phyloP scores from a whole-genome alignment of 306 rosid genomes.

The Cucumis melo region DNA sequence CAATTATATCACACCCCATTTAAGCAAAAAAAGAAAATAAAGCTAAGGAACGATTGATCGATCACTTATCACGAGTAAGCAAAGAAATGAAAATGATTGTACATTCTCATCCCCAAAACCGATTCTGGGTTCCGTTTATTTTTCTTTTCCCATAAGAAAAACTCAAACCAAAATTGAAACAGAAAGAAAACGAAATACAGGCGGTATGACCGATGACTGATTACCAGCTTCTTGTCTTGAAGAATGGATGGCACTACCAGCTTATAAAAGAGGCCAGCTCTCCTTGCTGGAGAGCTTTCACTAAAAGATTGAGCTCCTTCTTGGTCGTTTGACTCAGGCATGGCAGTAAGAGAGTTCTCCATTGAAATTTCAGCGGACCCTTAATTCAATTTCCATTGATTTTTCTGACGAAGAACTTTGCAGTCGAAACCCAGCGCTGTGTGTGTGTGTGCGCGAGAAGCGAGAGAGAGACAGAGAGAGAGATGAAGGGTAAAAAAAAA shows the following conservation, averaged over 20 bases:
- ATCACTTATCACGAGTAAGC: not conserved
- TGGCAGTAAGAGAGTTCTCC: not conserved
- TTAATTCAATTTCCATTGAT: constrained; percentile 5
- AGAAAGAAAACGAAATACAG: not conserved
- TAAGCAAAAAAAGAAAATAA: not conserved
- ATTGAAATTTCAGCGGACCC: not conserved
- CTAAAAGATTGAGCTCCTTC: not conserved
- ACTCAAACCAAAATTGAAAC: not conserved
- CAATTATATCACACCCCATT: not conserved
- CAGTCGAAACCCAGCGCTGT: not conserved
- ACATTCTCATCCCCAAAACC: not conserved
- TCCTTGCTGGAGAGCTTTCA: not conserved
- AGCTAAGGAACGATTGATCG: not conserved
- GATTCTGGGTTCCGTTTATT: not conserved
- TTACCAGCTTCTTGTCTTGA: constrained; percentile 15
- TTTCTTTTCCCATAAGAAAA: not conserved
- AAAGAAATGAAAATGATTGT: not conserved
- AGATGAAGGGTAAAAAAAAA: not conserved
- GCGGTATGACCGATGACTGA: not conserved
- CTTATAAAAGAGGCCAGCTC: constrained; percentile 9
- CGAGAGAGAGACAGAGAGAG: not conserved
- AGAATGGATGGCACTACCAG: constrained; percentile 3
- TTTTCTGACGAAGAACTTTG: not conserved
- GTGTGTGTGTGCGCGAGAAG: not conserved
- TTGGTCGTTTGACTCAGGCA: not conserved